Percentiles rank a stretch among this genome's conserved stretches.
phyloP scores from a whole-genome alignment of 768 basidiomycete genomes.

The Boletus bicolor region DNA sequence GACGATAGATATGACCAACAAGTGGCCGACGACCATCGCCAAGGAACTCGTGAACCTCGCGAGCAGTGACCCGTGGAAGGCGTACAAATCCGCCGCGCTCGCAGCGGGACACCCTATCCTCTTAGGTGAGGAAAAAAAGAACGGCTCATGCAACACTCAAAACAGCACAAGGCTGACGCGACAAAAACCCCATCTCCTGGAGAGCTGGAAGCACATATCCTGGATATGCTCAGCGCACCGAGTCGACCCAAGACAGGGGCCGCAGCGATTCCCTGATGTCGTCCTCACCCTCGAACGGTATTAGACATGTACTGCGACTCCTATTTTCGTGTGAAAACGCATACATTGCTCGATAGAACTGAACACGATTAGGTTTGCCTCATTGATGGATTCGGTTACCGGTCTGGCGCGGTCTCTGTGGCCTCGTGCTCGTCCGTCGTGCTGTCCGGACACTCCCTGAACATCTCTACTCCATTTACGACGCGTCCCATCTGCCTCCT shows the following conservation, averaged over 20 bases:
- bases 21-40: constrained; percentile 66
- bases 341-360: too few species aligned
- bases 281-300: neutral
- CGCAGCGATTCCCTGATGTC: constrained; percentile 35
- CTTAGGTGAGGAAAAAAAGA: constrained; percentile 40
- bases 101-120: constrained; percentile 49
- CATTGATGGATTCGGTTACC: too few species aligned
- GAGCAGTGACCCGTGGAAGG: constrained; percentile 57
- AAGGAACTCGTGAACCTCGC: constrained; percentile 68
- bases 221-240: constrained; percentile 29
- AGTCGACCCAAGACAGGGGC: constrained; percentile 37
- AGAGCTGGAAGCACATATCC: constrained; percentile 26
- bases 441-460: too few species aligned
- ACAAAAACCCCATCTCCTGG: constrained; percentile 16
- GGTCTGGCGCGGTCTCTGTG: too few species aligned
- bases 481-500: too few species aligned
- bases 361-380: too few species aligned
- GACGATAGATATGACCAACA: constrained; percentile 55
- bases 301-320: neutral
- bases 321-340: too few species aligned
- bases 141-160: constrained; percentile 16
- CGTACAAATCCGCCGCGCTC: constrained; percentile 47
- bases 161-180: constrained; percentile 2
- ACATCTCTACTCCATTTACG: too few species aligned
- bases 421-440: too few species aligned